phyloP scores from a whole-genome alignment of 768 basidiomycete genomes.

The Suillus paluster region DNA sequence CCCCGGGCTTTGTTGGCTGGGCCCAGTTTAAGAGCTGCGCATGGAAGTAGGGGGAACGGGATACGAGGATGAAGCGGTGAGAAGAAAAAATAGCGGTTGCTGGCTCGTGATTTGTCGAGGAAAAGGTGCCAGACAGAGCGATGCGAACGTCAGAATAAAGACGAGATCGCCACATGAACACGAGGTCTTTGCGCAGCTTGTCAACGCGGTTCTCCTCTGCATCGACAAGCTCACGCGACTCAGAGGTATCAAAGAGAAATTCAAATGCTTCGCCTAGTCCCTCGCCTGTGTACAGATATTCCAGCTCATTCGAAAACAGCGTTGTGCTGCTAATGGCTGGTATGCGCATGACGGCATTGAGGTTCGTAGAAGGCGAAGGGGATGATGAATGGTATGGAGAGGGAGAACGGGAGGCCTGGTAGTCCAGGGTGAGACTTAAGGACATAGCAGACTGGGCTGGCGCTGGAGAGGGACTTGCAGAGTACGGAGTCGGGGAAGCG shows the following conservation, averaged over 20 bases:
- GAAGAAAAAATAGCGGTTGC: constrained; percentile 87
- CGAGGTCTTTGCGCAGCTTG: constrained; percentile 89
- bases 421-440: constrained; percentile 51
- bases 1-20: constrained; percentile 36
- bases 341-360: constrained; percentile 59
- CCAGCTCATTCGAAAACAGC: constrained; percentile 88
- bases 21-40: constrained; percentile 75
- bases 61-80: constrained; percentile 91
- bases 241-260: constrained; percentile 75
- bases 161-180: constrained; percentile 96
- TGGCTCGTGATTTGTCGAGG: constrained; percentile 63
- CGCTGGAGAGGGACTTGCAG: constrained; percentile 51
- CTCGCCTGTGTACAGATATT: constrained; percentile 93
- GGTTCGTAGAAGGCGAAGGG: constrained; percentile 47
- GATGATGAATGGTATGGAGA: constrained; percentile 50
- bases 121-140: constrained; percentile 71
- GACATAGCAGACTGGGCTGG: constrained; percentile 68
- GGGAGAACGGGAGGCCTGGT: constrained; percentile 46
- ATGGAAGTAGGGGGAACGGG: constrained; percentile 88
- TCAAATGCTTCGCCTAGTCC: constrained; percentile 88
- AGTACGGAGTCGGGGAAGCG: constrained; percentile 53
- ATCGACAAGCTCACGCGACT: constrained; percentile 46
- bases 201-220: constrained; percentile 67
- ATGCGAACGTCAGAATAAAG: constrained; percentile 93
- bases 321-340: constrained; percentile 73